Conservation (phyloP, 2,329 filamentous ascomycete genomes). For the Penicillium sp. region DNA sequence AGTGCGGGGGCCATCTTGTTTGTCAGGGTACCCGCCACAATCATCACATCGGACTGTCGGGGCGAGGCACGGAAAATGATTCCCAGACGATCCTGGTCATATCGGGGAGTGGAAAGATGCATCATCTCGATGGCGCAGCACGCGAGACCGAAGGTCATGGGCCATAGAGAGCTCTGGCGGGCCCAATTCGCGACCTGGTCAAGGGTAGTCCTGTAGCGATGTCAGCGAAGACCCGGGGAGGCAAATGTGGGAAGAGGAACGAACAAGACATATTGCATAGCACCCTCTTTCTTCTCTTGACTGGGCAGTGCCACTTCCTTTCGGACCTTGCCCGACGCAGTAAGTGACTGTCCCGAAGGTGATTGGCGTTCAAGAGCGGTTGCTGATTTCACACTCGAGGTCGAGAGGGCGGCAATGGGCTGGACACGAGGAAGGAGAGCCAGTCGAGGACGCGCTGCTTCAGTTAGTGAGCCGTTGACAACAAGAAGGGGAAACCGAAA, state of each 20-base stretch:
- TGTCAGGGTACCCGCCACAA: constrained; percentile 82
- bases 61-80: constrained; percentile 87
- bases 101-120: constrained; percentile 85
- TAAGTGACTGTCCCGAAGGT: constrained; percentile 34
- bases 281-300: constrained; percentile 51
- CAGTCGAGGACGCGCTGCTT: constrained; percentile 29
- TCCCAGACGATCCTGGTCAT: constrained; percentile 83
- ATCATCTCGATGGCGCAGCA: constrained; percentile 95
- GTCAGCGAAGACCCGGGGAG: constrained; percentile 8
- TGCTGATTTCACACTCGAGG: constrained; percentile 44
- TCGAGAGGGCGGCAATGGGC: constrained; percentile 41
- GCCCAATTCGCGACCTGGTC: constrained; percentile 86
- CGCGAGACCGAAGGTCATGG: constrained; percentile 87
- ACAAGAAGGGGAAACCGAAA: not conserved
- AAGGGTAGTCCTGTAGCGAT: constrained; percentile 39
- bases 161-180: constrained; percentile 83
- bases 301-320: constrained; percentile 50
- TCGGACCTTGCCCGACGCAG: constrained; percentile 45
- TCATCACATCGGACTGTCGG: constrained; percentile 86
- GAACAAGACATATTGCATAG: constrained; percentile 53
- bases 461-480: constrained; percentile 19
- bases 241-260: constrained; percentile 15
- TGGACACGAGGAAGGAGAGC: constrained; percentile 34
- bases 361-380: constrained; percentile 41
- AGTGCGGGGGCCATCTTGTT: constrained; percentile 93